These are phyloP conservation scores for Closterium sp. DNA, from an alignment of 139 green algal species.

Conservation along the genomic window DNA sequence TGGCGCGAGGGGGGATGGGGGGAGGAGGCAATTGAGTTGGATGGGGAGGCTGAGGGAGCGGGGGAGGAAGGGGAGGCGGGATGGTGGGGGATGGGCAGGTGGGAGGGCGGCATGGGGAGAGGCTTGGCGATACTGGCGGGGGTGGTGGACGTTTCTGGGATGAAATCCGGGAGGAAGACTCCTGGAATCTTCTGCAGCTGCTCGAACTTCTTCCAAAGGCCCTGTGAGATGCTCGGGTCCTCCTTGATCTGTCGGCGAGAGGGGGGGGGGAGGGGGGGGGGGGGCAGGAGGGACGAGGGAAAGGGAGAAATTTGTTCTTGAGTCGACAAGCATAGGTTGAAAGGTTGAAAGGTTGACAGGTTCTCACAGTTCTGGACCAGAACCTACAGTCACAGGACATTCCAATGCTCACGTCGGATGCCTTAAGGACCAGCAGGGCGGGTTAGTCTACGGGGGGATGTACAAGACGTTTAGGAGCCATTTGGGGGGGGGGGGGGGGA, in stretches of 20 bases:
- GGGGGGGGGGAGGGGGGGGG: neutral
- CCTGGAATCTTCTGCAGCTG: constrained; percentile 31
- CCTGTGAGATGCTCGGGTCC: neutral
- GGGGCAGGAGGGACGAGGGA: neutral
- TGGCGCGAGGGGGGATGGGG: neutral
- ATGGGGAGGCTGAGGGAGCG: neutral
- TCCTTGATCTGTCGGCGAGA: constrained; percentile 3
- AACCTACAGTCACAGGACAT: too few species aligned
- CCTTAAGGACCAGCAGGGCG: neutral
- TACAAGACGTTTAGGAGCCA: neutral
- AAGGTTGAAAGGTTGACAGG: neutral
- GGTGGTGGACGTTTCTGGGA: neutral
- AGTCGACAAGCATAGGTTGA: neutral
- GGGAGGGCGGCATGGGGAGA: neutral
- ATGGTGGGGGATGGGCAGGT: neutral
- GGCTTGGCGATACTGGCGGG: neutral
- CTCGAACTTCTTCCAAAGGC: neutral
- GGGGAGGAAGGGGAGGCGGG: neutral
- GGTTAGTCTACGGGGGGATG: neutral
- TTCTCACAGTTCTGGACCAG: neutral
- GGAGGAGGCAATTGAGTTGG: constrained; percentile 1
- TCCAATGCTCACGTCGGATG: neutral
- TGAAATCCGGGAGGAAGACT: constrained; percentile 36
- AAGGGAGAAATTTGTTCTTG: neutral
- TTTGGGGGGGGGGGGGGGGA: neutral